Conservation (phyloP, 2,329 filamentous ascomycete genomes). For the Fusarium anthophilum region DNA sequence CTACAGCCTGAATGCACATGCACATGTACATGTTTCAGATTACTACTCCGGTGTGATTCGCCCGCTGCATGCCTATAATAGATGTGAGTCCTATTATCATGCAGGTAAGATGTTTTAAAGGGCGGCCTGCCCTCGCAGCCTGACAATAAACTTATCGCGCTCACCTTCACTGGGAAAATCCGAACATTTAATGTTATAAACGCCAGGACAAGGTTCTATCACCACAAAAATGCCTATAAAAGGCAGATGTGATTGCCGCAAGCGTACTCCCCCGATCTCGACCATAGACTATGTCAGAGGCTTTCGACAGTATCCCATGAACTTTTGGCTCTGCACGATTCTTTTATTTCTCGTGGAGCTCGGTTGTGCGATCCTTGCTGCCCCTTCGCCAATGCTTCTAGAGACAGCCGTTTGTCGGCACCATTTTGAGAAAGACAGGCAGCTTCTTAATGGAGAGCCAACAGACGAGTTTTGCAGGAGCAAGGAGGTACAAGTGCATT, state of each 20-base stretch:
- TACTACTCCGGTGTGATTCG: not conserved
- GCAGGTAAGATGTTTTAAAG: not conserved
- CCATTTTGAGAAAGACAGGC: not conserved
- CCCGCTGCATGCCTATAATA: no score
- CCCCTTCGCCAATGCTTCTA: not conserved
- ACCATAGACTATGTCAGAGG: not conserved
- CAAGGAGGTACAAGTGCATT: not conserved
- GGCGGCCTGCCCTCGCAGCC: not conserved
- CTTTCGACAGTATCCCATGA: not conserved
- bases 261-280: no score
- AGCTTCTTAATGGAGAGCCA: not conserved
- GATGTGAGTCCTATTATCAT: not conserved
- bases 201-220: not conserved
- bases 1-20: not conserved
- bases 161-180: not conserved
- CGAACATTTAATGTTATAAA: not conserved
- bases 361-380: not conserved
- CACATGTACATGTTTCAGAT: not conserved
- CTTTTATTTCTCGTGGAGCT: not conserved
- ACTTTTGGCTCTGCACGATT: conserved; percentile 3
- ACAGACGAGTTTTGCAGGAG: not conserved
- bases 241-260: fast-evolving
- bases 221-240: not conserved
- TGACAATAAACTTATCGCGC: not conserved
- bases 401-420: conserved; percentile 1